phyloP scores from a whole-genome alignment of 225 moss, liverwort and hornwort genomes.

The Anthoceros angustus region DNA sequence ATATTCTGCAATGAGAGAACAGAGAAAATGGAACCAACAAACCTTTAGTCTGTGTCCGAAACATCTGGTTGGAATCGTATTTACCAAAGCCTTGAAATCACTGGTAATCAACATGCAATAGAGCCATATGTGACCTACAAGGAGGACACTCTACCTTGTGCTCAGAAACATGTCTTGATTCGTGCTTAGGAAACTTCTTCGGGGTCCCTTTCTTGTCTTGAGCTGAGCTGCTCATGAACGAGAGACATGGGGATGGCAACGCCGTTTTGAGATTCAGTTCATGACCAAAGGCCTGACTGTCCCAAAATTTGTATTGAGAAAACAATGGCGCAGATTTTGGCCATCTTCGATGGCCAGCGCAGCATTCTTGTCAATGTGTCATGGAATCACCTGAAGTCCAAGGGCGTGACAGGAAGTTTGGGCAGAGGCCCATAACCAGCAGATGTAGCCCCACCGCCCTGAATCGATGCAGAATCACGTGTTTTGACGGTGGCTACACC shows the following conservation, averaged over 20 bases:
- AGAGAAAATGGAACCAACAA: background rate
- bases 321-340: too few species aligned
- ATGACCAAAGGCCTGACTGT: background rate
- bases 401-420: constrained; percentile 20
- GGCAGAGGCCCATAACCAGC: constrained; percentile 47
- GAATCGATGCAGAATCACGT: constrained; percentile 16
- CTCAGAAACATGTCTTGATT: constrained; percentile 84
- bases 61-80: background rate
- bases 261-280: constrained; percentile 15
- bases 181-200: constrained; percentile 47
- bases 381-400: constrained; percentile 51
- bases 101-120: constrained; percentile 8
- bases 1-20: constrained; percentile 32
- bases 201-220: constrained; percentile 59
- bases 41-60: background rate
- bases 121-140: constrained; percentile 6
- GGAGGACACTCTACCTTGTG: constrained; percentile 33
- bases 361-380: background rate
- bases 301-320: background rate
- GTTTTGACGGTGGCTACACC: constrained; percentile 11
- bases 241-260: background rate
- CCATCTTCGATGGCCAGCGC: background rate
- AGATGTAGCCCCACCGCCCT: constrained; percentile 30
- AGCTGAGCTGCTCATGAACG: constrained; percentile 34
- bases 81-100: background rate